Base-by-base conservation (phyloP, 805 yeast genomes). In the Priceomyces carsonii region DNA sequence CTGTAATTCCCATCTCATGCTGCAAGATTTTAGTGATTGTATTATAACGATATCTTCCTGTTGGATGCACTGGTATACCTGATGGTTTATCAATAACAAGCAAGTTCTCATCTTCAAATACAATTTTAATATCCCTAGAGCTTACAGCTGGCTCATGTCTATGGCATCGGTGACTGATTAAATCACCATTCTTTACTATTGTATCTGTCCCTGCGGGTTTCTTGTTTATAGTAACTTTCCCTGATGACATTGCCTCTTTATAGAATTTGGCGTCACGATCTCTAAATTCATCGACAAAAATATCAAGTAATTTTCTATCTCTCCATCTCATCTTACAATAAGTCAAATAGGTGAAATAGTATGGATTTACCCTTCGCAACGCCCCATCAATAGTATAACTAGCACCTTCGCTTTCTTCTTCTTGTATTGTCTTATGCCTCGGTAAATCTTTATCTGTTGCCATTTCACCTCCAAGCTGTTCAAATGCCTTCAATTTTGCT, bases 31-130 rank as follows among this genome's bases (percentile, higher is more conserved):
- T 82, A 8, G 95, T 85, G 14, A 87, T 75, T 0, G 95, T 78
- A 55, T 82, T 77, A 59, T 79, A 78, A 53, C 93, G 54, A 69
- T 81, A 79, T 44, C 90, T 63, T 0, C 98, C 99, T 0, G 96
- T 84, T 3, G 99, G 98, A 57, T 93, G 99, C 0, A 87, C 95
- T 0, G 99, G 97, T 2, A 93, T 73, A 0, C 99, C 97, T 3
- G 93, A 75, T 0, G 99, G 99, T 46, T 93, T 93, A 57, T 91
- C 95, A 15, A 93, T 82, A 3, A 85, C 95, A 4, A 93, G 69
- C 15, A 88, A 55, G 32, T 84, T 76, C 6, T 82, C 88, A 55
- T 87, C 82, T 50, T 89, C 86, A 53, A 71, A 73, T 0, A 90
- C 84, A 16, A 86, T 77, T 36, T 74, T 71, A 32, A 88, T 80